phyloP scores from a whole-genome alignment of 805 yeast genomes.

The Kockiozyma suomiensis region DNA sequence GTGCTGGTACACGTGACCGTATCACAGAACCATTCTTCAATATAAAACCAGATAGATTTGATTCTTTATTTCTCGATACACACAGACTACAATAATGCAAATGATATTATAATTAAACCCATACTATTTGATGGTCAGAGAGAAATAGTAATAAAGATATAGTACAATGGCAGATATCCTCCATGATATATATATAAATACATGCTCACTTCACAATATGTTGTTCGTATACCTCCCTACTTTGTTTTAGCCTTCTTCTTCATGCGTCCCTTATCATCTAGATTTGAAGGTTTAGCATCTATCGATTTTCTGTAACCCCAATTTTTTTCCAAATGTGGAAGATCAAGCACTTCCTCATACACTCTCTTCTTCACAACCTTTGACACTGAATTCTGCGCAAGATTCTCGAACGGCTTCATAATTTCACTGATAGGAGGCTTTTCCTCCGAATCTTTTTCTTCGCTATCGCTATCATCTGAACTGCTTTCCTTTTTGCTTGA shows the following conservation, averaged over 20 bases:
- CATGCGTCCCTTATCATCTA: background rate
- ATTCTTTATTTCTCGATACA: too few relatives aligned
- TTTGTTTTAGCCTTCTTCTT: conserved; percentile 15
- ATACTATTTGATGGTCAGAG: too few relatives aligned
- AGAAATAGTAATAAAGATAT: too few relatives aligned
- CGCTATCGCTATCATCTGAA: conserved; percentile 35
- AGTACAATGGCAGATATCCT: too few relatives aligned
- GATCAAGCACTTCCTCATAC: conserved; percentile 65
- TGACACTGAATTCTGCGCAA: conserved; percentile 53
- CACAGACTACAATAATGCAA: too few relatives aligned
- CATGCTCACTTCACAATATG: too few relatives aligned
- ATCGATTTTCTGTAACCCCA: conserved; percentile 43
- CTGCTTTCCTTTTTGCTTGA: conserved; percentile 32
- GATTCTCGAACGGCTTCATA: conserved; percentile 60
- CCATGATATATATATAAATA: too few relatives aligned
- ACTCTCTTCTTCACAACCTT: conserved; percentile 69
- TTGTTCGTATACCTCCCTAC: too few relatives aligned
- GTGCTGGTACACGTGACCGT: conserved; percentile 9
- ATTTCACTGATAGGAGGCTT: conserved; percentile 56
- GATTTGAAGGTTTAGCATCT: background rate
- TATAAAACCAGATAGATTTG: too few relatives aligned
- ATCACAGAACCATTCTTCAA: too few relatives aligned
- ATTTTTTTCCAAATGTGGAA: conserved; percentile 67
- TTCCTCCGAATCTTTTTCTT: conserved; percentile 41
- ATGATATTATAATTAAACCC: too few relatives aligned